A percentile compares a stretch with the other conserved stretches of the same genome.
phyloP scores from a whole-genome alignment of 2,329 filamentous ascomycete species.

The Coccinonectria pachysandricola region DNA sequence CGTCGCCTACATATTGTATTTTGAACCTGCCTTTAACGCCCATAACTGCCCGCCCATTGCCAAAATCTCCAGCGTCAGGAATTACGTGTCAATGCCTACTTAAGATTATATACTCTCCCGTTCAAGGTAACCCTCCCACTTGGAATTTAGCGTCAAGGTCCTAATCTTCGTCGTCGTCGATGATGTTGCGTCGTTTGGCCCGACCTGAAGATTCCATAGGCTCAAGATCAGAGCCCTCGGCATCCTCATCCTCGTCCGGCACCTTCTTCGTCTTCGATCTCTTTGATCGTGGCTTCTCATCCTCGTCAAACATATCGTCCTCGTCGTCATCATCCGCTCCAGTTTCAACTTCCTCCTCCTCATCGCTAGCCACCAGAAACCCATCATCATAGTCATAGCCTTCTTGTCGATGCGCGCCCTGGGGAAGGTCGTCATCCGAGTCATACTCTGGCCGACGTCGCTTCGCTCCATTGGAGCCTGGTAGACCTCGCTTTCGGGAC shows the following conservation, averaged over 20 bases:
- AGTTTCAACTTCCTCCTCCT: conserved; percentile 54
- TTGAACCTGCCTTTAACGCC: no score
- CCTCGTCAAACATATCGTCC: conserved; percentile 44
- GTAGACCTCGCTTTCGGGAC: conserved; percentile 43
- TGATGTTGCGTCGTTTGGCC: conserved; percentile 43
- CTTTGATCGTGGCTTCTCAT: conserved; percentile 37
- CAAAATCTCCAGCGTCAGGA: no score
- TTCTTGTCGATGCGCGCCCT: conserved; percentile 52
- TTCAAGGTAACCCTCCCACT: no score
- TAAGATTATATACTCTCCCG: no score
- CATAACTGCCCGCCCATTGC: no score
- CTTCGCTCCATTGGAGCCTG: conserved; percentile 40
- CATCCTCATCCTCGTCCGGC: conserved; percentile 40
- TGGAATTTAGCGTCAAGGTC: no score
- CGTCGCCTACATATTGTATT: no score
- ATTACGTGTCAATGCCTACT: no score
- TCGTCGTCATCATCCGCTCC: conserved; percentile 57
- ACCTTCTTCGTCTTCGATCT: conserved; percentile 40
- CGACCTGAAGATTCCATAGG: conserved; percentile 30
- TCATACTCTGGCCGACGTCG: conserved; percentile 56
- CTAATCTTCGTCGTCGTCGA: conserved; percentile 52
- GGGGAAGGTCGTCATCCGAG: conserved; percentile 62
- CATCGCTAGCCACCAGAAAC: conserved; percentile 66
- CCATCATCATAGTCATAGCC: conserved; percentile 74
- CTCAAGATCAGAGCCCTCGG: conserved; percentile 45